Conservation (phyloP, 1,139 yeast genomes). For the Geotrichum aggregatum region DNA sequence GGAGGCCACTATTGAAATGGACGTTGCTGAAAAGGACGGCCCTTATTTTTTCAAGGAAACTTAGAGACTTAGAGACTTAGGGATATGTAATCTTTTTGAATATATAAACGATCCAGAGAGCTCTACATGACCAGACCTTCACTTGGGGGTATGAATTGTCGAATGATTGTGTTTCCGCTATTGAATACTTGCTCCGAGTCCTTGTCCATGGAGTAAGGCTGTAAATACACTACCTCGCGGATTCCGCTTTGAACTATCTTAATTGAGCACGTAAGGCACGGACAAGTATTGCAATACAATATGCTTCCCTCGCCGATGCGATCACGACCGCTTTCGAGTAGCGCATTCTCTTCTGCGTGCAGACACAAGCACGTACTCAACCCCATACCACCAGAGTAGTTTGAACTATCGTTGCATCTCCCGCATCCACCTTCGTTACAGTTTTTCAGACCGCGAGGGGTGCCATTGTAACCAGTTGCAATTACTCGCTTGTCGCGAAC, state of each 20-base stretch:
- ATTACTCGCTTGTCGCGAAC: slow-evolving; percentile 81
- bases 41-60: slow-evolving; percentile 61
- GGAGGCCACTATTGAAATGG: slow-evolving; percentile 48
- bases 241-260: slow-evolving; percentile 93
- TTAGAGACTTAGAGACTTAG: no score
- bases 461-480: slow-evolving; percentile 96
- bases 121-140: slow-evolving; percentile 9
- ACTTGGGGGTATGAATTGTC: slow-evolving; percentile 50
- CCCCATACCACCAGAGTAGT: slow-evolving; percentile 47
- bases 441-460: slow-evolving; percentile 80
- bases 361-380: slow-evolving; percentile 83
- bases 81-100: no score
- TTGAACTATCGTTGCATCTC: slow-evolving; percentile 58
- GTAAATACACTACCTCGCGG: slow-evolving; percentile 85
- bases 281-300: slow-evolving; percentile 92
- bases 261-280: slow-evolving; percentile 91
- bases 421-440: slow-evolving; percentile 95
- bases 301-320: slow-evolving; percentile 60
- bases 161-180: slow-evolving; percentile 65
- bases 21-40: slow-evolving; percentile 70
- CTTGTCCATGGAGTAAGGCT: slow-evolving; percentile 86
- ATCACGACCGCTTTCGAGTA: slow-evolving; percentile 89
- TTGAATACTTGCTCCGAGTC: slow-evolving; percentile 64
- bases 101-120: no score
- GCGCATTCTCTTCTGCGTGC: slow-evolving; percentile 96